Evolutionary conservation across 2,329 filamentous ascomycete species (phyloP).

Genomic region (Colletotrichum graminicola): DNA sequence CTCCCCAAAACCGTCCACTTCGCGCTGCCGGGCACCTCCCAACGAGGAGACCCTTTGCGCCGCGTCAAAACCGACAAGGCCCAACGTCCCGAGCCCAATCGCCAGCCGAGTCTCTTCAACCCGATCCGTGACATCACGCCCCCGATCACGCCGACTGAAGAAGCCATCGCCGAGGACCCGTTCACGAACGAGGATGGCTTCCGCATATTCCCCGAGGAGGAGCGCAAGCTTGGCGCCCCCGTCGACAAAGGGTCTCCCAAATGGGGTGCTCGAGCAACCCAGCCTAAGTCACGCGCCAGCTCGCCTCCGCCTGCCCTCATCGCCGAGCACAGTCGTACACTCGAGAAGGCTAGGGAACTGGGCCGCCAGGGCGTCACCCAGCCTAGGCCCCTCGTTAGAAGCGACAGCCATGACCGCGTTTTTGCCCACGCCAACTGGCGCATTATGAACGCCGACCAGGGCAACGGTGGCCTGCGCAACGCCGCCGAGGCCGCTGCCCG

Average conservation of each 20-base stretch:
- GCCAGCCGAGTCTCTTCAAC: conserved; percentile 67
- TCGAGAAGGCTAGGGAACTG: conserved; percentile 69
- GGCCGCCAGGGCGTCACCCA: conserved; percentile 70
- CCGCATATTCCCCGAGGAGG: conserved; percentile 63
- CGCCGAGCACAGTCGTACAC: conserved; percentile 72
- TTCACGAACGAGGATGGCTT: conserved; percentile 71
- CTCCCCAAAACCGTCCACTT: conserved; percentile 95
- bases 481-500: conserved; percentile 83
- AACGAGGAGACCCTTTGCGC: conserved; percentile 50
- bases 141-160: conserved; percentile 67
- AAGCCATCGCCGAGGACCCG: conserved; percentile 58
- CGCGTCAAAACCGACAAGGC: conserved; percentile 41
- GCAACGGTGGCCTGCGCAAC: conserved; percentile 92
- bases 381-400: conserved; percentile 64
- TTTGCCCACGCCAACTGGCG: conserved; percentile 86
- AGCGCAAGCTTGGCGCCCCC: conserved; percentile 69
- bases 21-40: conserved; percentile 70
- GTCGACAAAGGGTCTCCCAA: conserved; percentile 81
- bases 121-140: conserved; percentile 63
- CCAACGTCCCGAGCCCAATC: conserved; percentile 45
- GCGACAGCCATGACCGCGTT: conserved; percentile 74
- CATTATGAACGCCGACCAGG: conserved; percentile 87
- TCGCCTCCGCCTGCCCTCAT: conserved; percentile 82
- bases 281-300: conserved; percentile 81
- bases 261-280: conserved; percentile 82